Conservation (phyloP, 805 yeast species). For the Myxozyma neotropica region DNA sequence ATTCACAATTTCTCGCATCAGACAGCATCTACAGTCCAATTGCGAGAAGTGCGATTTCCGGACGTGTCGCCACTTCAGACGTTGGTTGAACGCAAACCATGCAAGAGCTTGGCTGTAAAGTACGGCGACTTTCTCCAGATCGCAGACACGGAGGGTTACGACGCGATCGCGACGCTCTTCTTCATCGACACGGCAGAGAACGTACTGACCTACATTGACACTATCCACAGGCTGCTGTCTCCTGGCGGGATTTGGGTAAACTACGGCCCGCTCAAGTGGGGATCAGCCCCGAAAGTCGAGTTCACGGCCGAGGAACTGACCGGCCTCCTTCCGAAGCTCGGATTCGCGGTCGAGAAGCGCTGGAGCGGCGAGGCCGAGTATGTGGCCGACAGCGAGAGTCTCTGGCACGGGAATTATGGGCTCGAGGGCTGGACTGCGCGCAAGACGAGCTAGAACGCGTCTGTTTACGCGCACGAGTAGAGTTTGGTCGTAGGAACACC, state of each 20-base stretch:
- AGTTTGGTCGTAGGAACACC: neutral
- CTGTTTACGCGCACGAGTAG: neutral
- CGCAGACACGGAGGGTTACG: constrained; percentile 42
- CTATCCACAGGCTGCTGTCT: constrained; percentile 55
- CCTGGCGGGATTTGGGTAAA: constrained; percentile 78
- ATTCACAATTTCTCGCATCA: constrained; percentile 74
- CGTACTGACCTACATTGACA: constrained; percentile 69
- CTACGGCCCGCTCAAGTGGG: constrained; percentile 90
- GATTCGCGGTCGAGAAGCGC: constrained; percentile 55
- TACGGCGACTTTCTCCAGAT: constrained; percentile 70
- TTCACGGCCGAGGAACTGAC: constrained; percentile 69
- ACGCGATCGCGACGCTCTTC: constrained; percentile 56
- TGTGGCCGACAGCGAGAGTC: constrained; percentile 39
- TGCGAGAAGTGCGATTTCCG: constrained; percentile 48
- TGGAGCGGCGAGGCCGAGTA: constrained; percentile 40
- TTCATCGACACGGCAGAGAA: constrained; percentile 94
- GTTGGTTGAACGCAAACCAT: too few species aligned
- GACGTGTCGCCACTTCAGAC: constrained; percentile 39
- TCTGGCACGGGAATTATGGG: constrained; percentile 40
- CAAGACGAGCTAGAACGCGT: neutral
- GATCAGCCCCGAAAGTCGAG: constrained; percentile 75
- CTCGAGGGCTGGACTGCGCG: constrained; percentile 37
- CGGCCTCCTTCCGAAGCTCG: constrained; percentile 55
- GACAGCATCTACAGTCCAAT: constrained; percentile 51
- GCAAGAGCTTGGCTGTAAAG: constrained; percentile 13